Conservation (phyloP, 768 basidiomycete species). For the Kwoniella dendrophila region DNA sequence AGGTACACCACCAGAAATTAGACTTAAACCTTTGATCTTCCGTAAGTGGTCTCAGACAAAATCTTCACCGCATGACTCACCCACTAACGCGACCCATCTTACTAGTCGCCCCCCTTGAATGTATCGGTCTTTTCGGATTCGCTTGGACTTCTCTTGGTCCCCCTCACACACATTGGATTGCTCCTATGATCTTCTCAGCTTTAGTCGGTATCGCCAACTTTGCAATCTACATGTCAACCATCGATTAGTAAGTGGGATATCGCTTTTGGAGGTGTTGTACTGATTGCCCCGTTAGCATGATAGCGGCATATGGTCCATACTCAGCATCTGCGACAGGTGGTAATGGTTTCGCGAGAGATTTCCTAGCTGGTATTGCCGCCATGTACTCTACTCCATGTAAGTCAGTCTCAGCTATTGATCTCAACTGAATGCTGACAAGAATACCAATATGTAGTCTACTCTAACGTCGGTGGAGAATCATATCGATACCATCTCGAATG, state of each 20-base stretch:
- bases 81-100: neutral
- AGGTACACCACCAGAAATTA: slow-evolving; percentile 38
- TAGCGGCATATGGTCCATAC: slow-evolving; percentile 49
- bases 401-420: neutral
- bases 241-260: slow-evolving; percentile 29
- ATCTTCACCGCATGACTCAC: neutral
- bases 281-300: slow-evolving; percentile 27
- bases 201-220: slow-evolving; percentile 47
- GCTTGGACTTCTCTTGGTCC: slow-evolving; percentile 46
- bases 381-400: slow-evolving; percentile 42
- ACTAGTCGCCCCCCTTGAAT: slow-evolving; percentile 42
- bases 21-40: slow-evolving; percentile 40
- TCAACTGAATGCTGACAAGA: neutral
- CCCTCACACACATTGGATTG: slow-evolving; percentile 65
- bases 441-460: slow-evolving; percentile 32
- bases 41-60: slow-evolving; percentile 14
- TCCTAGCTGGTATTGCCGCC: slow-evolving; percentile 49
- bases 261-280: neutral
- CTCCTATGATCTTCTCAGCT: slow-evolving; percentile 64
- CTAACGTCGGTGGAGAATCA: slow-evolving; percentile 28
- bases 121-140: slow-evolving; percentile 50
- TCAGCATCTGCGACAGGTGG: slow-evolving; percentile 51
- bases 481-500: slow-evolving; percentile 37
- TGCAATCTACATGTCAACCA: slow-evolving; percentile 46
- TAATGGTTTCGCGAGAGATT: slow-evolving; percentile 50